Conservation (phyloP, 176 grass and related monocot genomes). For the Juncus inflexus region DNA sequence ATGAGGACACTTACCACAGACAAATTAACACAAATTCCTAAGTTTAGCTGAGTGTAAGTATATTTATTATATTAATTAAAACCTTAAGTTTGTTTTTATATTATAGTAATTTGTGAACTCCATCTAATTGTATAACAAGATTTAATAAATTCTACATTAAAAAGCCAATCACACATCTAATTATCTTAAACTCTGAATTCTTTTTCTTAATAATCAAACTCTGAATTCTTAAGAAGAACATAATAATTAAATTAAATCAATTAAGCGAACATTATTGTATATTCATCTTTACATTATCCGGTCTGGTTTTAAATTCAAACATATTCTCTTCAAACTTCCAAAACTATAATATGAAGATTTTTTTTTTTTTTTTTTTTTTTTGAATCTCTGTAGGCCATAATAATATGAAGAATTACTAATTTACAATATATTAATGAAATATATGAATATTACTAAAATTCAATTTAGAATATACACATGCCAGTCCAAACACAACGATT, state of each 20-base stretch:
- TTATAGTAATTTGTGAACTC: neutral
- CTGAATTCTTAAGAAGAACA: neutral
- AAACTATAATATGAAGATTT: neutral
- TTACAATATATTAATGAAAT: neutral
- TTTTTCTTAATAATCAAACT: neutral
- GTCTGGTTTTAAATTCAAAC: too few species aligned
- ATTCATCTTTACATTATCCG: too few species aligned
- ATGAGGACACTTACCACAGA: conserved; percentile 17
- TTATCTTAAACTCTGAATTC: neutral
- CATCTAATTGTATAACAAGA: neutral
- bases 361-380: neutral
- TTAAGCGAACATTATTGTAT: too few species aligned
- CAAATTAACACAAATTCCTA: conserved; percentile 29
- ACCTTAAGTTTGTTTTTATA: neutral
- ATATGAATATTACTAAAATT: neutral
- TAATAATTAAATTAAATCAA: too few species aligned
- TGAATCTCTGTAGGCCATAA: too few species aligned
- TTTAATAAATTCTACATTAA: neutral
- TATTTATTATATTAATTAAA: conserved; percentile 1
- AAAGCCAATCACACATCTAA: neutral
- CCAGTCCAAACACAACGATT: neutral
- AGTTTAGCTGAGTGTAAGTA: neutral
- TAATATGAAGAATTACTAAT: neutral
- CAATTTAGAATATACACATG: neutral
- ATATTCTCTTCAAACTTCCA: too few species aligned